These are phyloP conservation scores for Neocucurbitaria cava DNA, from an alignment of 2,329 filamentous ascomycete species.

Conservation along the genomic window DNA sequence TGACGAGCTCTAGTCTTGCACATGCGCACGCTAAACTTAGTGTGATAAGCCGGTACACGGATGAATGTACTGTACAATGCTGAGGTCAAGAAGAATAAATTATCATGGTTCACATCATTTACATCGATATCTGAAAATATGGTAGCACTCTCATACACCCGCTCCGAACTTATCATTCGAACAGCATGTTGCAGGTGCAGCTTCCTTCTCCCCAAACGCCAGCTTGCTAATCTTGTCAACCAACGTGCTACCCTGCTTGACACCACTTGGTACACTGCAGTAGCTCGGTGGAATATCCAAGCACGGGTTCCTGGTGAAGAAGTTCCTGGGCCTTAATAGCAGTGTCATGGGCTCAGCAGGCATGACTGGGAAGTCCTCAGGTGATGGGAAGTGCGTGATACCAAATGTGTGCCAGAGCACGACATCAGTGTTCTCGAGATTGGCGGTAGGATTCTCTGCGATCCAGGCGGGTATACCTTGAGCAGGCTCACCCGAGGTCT, in stretches of 20 bases:
- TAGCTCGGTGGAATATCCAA: constrained; percentile 82
- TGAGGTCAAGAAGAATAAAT: background rate
- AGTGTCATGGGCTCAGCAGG: constrained; percentile 80
- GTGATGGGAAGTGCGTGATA: constrained; percentile 84
- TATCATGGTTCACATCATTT: background rate
- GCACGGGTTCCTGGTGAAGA: constrained; percentile 80
- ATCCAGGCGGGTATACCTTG: constrained; percentile 79
- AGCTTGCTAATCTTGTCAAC: constrained; percentile 60
- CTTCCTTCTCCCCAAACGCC: constrained; percentile 52
- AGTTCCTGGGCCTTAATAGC: constrained; percentile 79
- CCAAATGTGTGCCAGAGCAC: constrained; percentile 96
- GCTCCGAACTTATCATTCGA: constrained; percentile 27
- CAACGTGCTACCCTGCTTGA: constrained; percentile 57
- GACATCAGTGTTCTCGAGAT: constrained; percentile 81
- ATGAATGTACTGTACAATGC: background rate
- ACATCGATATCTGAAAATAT: background rate
- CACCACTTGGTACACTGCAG: constrained; percentile 73
- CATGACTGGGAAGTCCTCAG: constrained; percentile 94
- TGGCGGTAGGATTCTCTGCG: constrained; percentile 67
- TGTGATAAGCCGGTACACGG: background rate
- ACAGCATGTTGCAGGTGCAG: constrained; percentile 19
- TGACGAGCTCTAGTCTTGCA: background rate
- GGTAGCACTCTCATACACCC: constrained; percentile 12
- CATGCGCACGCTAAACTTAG: background rate
- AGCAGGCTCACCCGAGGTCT: constrained; percentile 82